Evolutionary conservation across 1,139 yeast genomes (phyloP).

Genomic region (Petasospora fabianii): DNA sequence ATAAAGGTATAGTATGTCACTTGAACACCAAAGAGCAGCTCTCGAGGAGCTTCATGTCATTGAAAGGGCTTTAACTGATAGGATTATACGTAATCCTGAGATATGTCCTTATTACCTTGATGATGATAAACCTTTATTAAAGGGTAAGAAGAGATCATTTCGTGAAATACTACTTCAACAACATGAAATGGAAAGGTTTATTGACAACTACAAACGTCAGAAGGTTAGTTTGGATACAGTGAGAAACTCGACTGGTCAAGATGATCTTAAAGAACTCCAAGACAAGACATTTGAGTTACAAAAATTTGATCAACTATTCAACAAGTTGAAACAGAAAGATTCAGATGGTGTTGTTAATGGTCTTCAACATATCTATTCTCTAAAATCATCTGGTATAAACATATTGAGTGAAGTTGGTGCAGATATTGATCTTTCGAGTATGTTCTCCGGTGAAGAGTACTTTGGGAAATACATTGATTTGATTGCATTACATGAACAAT

Average conservation of each 20-base stretch:
- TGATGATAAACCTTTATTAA: slow-evolving; percentile 24
- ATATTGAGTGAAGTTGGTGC: slow-evolving; percentile 49
- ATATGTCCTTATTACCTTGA: slow-evolving; percentile 35
- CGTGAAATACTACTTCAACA: slow-evolving; percentile 51
- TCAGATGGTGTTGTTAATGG: slow-evolving; percentile 20
- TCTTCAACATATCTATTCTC: slow-evolving; percentile 12
- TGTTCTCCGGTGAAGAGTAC: slow-evolving; percentile 58
- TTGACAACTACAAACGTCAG: slow-evolving; percentile 43
- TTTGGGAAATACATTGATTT: slow-evolving; percentile 68
- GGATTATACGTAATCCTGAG: slow-evolving; percentile 47
- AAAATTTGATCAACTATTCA: slow-evolving; percentile 42
- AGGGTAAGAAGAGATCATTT: slow-evolving; percentile 35
- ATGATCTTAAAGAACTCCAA: slow-evolving; percentile 29
- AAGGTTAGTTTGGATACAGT: slow-evolving; percentile 30
- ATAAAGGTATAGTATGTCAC: too few species aligned
- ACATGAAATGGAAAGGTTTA: slow-evolving; percentile 60
- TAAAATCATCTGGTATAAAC: slow-evolving; percentile 26
- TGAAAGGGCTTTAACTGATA: slow-evolving; percentile 48
- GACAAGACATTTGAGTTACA: slow-evolving; percentile 35
- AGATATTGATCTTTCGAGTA: slow-evolving; percentile 42
- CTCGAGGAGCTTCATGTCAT: slow-evolving; percentile 55
- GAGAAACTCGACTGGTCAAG: slow-evolving; percentile 15
- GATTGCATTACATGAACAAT: slow-evolving; percentile 43
- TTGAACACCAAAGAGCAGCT: slow-evolving; percentile 38
- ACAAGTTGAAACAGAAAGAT: slow-evolving; percentile 30